Base-by-base conservation (phyloP, 2,329 filamentous ascomycete species). In the Anthostomella pinea region DNA sequence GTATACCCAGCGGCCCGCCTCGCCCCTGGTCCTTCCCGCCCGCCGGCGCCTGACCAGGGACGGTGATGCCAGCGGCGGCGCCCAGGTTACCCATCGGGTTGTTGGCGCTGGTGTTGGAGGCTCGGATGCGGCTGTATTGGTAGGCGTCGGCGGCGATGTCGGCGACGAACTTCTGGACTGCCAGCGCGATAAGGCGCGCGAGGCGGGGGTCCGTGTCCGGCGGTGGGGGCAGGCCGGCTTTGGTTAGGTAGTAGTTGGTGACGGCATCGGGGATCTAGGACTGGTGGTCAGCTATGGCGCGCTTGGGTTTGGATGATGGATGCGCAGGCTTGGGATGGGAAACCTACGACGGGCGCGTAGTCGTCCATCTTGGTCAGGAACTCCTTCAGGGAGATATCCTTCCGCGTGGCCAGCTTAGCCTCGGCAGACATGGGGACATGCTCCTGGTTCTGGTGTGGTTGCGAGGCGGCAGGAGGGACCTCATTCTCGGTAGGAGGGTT, bases 81-180 rank as follows among this genome's bases (percentile, higher is more conserved):
- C 85, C 87, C 11, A 94, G 73, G 49, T 85, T 88, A 42, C 87
- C 87, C 81, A 96, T 90, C 1, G 88, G 86, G 64, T 95, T 96
- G 61, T 90, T 95, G 9, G 83, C 83, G 46, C 86, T 90, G 17
- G 77, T 81, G 40, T 93, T 94, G 15, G 87, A 91, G n/a, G 87
- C 87, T 25, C 93, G 84, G 57, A 98, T 97, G 35, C 91, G 87
- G 43, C 85, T 89, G 73, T 96, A 97, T 66, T 98, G 93, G 64
- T 98, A 98, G 3, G 93, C 89, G 63, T 98, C 93, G 39, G 93
- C 90, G 2, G 93, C 93, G 49, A 98, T 88, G 63, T 98, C 93
- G 41, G 93, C 90, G 54, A 98, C 87, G 72, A 98, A 98, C 62
- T 98, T 98, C 60, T 98, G 93, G 0, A 93, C 95, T n/a, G 93